Percentiles rank a stretch among this genome's conserved stretches.
phyloP scores from a whole-genome alignment of 805 yeast genomes.

The Clavispora vitiphila region DNA sequence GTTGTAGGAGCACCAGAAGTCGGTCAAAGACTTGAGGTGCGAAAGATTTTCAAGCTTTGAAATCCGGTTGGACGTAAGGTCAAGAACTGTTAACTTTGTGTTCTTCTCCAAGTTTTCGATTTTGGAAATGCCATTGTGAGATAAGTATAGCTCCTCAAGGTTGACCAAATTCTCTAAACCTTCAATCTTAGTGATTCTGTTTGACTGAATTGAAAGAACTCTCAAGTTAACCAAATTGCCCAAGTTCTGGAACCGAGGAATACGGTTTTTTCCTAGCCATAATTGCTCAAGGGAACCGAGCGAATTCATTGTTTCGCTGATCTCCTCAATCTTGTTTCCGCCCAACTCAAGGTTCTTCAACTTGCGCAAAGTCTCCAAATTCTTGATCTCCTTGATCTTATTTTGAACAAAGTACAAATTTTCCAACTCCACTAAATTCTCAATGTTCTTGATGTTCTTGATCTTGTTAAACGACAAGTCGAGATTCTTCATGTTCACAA shows the following conservation, averaged over 20 bases:
- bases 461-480: slow-evolving; percentile 91
- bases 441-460: slow-evolving; percentile 76
- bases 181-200: slow-evolving; percentile 71
- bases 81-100: slow-evolving; percentile 63
- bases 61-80: slow-evolving; percentile 73
- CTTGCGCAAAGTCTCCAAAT: slow-evolving; percentile 50
- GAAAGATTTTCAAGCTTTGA: slow-evolving; percentile 55
- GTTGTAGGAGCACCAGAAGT: slow-evolving; percentile 90
- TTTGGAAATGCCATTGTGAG: slow-evolving; percentile 73
- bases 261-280: slow-evolving; percentile 90
- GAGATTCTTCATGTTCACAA: slow-evolving; percentile 51
- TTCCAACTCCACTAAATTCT: slow-evolving; percentile 53
- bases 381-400: slow-evolving; percentile 67
- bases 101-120: slow-evolving; percentile 78
- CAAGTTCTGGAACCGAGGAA: slow-evolving; percentile 60
- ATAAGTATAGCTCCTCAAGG: slow-evolving; percentile 80
- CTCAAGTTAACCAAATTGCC: slow-evolving; percentile 54
- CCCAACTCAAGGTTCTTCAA: slow-evolving; percentile 81
- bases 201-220: slow-evolving; percentile 84
- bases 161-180: slow-evolving; percentile 69
- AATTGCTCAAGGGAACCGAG: slow-evolving; percentile 62
- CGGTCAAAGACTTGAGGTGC: slow-evolving; percentile 72
- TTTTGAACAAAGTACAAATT: slow-evolving; percentile 86
- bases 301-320: slow-evolving; percentile 50
- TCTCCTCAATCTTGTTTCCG: slow-evolving; percentile 67